Conservation (phyloP, 305 asterid genomes). For the Fraxinus paxiana region DNA sequence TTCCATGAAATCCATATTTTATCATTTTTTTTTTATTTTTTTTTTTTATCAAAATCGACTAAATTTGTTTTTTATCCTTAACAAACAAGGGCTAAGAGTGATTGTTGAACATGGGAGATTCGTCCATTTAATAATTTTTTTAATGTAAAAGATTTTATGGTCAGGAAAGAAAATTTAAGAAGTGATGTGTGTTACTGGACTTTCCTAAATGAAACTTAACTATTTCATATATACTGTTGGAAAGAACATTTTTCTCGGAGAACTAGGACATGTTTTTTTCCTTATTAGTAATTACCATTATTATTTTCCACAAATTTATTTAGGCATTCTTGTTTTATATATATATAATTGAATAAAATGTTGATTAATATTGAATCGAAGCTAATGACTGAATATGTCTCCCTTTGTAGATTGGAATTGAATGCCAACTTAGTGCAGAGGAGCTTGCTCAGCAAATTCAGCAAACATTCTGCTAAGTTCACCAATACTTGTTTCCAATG, state of each 20-base stretch:
- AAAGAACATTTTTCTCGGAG: conserved; percentile 15
- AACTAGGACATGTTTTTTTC: conserved; percentile 15
- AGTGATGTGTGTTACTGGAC: not conserved
- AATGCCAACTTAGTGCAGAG: conserved; percentile 91
- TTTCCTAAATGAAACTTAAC: not conserved
- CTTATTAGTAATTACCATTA: not conserved
- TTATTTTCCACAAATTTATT: not conserved
- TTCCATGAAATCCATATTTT: too few species aligned
- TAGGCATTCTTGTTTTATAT: not conserved
- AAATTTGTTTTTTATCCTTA: too few species aligned
- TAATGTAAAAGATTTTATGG: too few species aligned
- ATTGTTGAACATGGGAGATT: too few species aligned
- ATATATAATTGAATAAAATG: not conserved
- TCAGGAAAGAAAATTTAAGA: not conserved
- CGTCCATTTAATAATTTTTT: too few species aligned
- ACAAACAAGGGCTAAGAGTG: too few species aligned
- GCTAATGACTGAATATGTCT: conserved; percentile 20
- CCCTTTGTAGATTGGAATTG: conserved; percentile 61
- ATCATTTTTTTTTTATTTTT: too few species aligned
- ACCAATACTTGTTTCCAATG: not conserved
- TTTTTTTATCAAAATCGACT: too few species aligned
- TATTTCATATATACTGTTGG: not conserved
- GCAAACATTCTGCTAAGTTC: conserved; percentile 61
- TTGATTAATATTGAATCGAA: not conserved
- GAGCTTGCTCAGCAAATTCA: conserved; percentile 83